Evolutionary conservation across 139 green algal species (phyloP).

Genomic region (Chlorella sp.): DNA sequence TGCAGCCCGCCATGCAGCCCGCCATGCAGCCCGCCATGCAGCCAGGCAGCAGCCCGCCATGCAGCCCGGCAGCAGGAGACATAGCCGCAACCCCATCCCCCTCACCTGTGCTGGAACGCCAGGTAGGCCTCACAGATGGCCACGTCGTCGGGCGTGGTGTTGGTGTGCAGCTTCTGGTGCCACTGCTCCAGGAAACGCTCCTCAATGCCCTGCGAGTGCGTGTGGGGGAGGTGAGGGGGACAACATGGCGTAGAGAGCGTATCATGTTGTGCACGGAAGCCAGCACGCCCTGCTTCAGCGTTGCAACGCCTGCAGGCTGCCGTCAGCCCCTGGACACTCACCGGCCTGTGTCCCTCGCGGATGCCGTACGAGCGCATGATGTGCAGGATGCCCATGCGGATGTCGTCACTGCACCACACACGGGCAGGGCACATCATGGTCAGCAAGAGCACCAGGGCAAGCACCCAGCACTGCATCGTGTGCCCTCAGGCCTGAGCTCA

Average conservation of each 20-base stretch:
- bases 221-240: neutral
- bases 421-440: neutral
- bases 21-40: too few relatives aligned
- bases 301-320: neutral
- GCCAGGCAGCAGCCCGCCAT: too few relatives aligned
- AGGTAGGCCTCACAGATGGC: constrained; percentile 82
- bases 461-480: too few relatives aligned
- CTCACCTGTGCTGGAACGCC: constrained; percentile 53
- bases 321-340: constrained; percentile 13
- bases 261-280: neutral
- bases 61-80: too few relatives aligned
- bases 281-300: neutral
- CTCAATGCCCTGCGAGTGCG: constrained; percentile 67
- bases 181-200: constrained; percentile 87
- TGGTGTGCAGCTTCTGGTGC: constrained; percentile 92
- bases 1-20: too few relatives aligned
- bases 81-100: too few relatives aligned
- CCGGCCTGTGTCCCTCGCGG: constrained; percentile 69
- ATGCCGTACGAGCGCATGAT: constrained; percentile 91
- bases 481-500: too few relatives aligned
- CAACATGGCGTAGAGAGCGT: neutral
- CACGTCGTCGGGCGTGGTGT: constrained; percentile 69
- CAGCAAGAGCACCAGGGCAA: too few relatives aligned
- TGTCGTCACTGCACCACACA: constrained; percentile 67
- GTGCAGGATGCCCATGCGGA: constrained; percentile 88